Evolutionary conservation across 768 basidiomycete genomes (phyloP), one percentile per base, ranked within the genome.

Genomic region (Trichaptum fuscoviolaceum): DNA sequence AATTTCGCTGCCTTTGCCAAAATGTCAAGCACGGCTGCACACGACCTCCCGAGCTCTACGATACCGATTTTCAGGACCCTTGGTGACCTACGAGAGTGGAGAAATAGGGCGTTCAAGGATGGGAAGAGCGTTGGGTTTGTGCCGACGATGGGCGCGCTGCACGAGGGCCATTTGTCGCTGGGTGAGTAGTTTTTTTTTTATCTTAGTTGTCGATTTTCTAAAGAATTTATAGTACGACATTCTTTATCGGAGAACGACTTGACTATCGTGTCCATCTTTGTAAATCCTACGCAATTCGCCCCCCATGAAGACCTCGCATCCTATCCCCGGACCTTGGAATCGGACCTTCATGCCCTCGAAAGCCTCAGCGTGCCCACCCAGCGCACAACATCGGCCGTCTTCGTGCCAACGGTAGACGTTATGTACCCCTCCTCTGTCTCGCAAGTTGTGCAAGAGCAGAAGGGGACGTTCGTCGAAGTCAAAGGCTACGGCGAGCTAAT

Each of bases 61-160:
- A 82, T 85, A 80, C 73, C 75, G 26, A 72, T 85, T 63, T 84
- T 93, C 69, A 84, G 80, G 9, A 85, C 89, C 0, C 81, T 94
- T 26, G 74, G 82, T 6, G 77, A 82, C 0, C 90, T 85, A 71
- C 82, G 92, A 52, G 76, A 79, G 79, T 99, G 97, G 96, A 79
- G 96, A 26, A 76, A 81, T 62, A 77, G 77, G 35, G 92, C 87
- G 0, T 85, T 85, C 67, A 80, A 82, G 0, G 77, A 80, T 59
- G 78, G 80, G 34, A 84, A 87, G 73, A 83, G 86, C 0, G 93
- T 99, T 6, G 97, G 97, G 0, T 93, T 92, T 67, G 95, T 99
- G n/a, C 86, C 97, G 0, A 99, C 97, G 12, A 98, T 98, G 96
- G 96, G 96, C 24, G 96, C 96, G 1, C 78, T 99, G 58, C 97